Evolutionary conservation across 2,329 filamentous ascomycete species (phyloP).

Genomic region (Neobulgaria alba): DNA sequence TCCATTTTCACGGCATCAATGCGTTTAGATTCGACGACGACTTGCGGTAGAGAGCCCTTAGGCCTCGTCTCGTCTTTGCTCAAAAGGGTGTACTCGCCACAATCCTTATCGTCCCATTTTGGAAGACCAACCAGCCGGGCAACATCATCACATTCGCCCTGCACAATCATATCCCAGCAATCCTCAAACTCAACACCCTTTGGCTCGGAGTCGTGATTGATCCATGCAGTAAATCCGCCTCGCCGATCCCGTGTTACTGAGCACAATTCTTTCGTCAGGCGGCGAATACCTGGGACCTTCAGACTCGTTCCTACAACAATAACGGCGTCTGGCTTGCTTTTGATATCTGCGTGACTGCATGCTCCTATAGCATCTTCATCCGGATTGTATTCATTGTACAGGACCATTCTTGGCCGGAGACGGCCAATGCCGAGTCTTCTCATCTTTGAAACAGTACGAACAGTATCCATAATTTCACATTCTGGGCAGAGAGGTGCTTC

Average conservation of each 20-base stretch:
- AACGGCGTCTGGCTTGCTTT: constrained; percentile 78
- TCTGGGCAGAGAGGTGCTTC: constrained; percentile 70
- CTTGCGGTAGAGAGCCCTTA: constrained; percentile 33
- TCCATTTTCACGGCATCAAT: constrained; percentile 35
- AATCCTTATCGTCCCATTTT: constrained; percentile 48
- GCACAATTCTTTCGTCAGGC: constrained; percentile 87
- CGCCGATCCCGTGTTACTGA: constrained; percentile 71
- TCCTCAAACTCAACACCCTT: constrained; percentile 78
- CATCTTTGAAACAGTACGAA: constrained; percentile 73
- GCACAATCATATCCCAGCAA: constrained; percentile 86
- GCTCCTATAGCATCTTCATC: constrained; percentile 94
- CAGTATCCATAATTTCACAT: constrained; percentile 66
- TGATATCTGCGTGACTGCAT: constrained; percentile 78
- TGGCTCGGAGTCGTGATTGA: constrained; percentile 83
- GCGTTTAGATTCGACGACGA: constrained; percentile 33
- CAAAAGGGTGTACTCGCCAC: constrained; percentile 40
- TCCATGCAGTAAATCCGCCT: constrained; percentile 86
- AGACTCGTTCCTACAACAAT: constrained; percentile 93
- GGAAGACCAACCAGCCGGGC: constrained; percentile 61
- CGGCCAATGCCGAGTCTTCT: constrained; percentile 89
- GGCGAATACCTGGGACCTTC: constrained; percentile 86
- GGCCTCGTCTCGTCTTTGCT: constrained; percentile 35
- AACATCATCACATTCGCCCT: constrained; percentile 80
- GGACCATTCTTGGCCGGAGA: constrained; percentile 82
- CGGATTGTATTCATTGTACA: constrained; percentile 96